Evolutionary conservation across 2,329 filamentous ascomycete genomes (phyloP).

Genomic region (Claviceps sp.): DNA sequence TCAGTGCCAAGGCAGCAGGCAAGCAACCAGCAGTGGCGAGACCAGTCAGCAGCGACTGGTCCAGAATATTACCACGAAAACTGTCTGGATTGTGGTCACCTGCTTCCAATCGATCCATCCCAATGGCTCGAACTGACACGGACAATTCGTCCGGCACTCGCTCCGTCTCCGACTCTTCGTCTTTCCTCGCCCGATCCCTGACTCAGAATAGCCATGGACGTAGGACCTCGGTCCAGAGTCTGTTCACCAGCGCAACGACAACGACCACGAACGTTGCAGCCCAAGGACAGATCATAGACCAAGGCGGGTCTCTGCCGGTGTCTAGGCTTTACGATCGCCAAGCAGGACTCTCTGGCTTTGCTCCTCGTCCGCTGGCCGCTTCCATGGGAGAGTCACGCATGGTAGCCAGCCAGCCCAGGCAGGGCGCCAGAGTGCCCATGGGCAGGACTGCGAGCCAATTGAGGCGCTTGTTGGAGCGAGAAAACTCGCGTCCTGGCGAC

Average conservation of each 20-base stretch:
- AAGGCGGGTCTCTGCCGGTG: constrained; percentile 20
- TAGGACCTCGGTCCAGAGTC: constrained; percentile 11
- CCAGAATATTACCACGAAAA: constrained; percentile 5
- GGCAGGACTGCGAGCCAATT: constrained; percentile 49
- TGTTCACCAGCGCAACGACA: constrained; percentile 23
- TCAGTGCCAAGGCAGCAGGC: constrained; percentile 34
- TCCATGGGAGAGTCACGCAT: constrained; percentile 26
- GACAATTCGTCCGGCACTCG: constrained; percentile 4
- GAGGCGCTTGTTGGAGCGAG: constrained; percentile 41
- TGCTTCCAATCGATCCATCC: constrained; percentile 1
- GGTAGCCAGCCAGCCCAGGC: constrained; percentile 35
- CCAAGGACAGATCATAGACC: constrained; percentile 31
- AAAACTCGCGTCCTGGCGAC: constrained; percentile 25
- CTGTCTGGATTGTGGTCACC: constrained; percentile 2
- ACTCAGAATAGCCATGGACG: constrained; percentile 18
- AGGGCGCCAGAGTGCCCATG: constrained; percentile 32
- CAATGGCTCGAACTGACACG: constrained; percentile 1
- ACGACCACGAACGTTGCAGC: constrained; percentile 28
- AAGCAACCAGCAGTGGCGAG: constrained; percentile 27
- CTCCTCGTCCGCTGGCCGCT: constrained; percentile 10
- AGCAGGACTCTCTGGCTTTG: constrained; percentile 14
- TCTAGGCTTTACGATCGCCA: constrained; percentile 10
- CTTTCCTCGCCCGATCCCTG: constrained; percentile 19
- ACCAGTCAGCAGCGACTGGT: constrained; percentile 8
- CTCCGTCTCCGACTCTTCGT: constrained; percentile 6